Percentiles rank a stretch among this genome's conserved stretches.
Conservation (phyloP, 108 stramenopile genomes). For the Mediolabrus comicus region DNA sequence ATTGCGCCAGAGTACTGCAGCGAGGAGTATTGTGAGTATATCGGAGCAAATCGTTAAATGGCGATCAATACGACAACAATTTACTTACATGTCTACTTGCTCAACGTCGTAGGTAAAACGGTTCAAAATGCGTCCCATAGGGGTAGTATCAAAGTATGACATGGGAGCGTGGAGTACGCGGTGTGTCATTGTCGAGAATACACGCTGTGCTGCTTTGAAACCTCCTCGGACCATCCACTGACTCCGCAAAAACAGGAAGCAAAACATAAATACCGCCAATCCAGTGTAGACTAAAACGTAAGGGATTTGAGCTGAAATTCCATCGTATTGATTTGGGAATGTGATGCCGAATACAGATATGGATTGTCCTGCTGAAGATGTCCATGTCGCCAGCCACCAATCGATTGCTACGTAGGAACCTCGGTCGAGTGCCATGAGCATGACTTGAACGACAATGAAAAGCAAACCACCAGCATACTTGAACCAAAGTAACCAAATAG, state of each 20-base stretch:
- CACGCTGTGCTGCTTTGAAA: slow-evolving; percentile 29
- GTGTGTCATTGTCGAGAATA: slow-evolving; percentile 46
- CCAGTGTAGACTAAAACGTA: slow-evolving; percentile 50
- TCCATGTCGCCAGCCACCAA: slow-evolving; percentile 82
- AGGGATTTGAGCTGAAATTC: slow-evolving; percentile 48
- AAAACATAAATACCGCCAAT: slow-evolving; percentile 33
- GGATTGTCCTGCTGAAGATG: slow-evolving; percentile 39
- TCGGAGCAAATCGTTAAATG: slow-evolving; percentile 41
- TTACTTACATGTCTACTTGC: slow-evolving; percentile 14
- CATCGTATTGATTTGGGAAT: slow-evolving; percentile 62
- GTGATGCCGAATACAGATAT: slow-evolving; percentile 41
- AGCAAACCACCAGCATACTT: slow-evolving; percentile 61
- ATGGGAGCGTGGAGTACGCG: slow-evolving; percentile 57
- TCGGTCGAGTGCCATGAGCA: slow-evolving; percentile 66
- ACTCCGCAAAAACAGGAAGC: slow-evolving; percentile 38
- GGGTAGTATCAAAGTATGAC: slow-evolving; percentile 89
- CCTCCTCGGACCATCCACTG: slow-evolving; percentile 50
- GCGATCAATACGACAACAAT: slow-evolving; percentile 17
- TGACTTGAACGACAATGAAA: slow-evolving; percentile 49
- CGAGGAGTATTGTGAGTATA: slow-evolving; percentile 31
- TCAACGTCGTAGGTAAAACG: slow-evolving; percentile 66
- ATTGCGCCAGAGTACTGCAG: slow-evolving; percentile 62
- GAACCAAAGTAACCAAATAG: slow-evolving; percentile 75
- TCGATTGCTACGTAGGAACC: slow-evolving; percentile 64
- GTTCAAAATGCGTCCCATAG: slow-evolving; percentile 88